Evolutionary conservation across 2,329 filamentous ascomycete genomes (phyloP).

Genomic region (Corinectria fuckeliana): DNA sequence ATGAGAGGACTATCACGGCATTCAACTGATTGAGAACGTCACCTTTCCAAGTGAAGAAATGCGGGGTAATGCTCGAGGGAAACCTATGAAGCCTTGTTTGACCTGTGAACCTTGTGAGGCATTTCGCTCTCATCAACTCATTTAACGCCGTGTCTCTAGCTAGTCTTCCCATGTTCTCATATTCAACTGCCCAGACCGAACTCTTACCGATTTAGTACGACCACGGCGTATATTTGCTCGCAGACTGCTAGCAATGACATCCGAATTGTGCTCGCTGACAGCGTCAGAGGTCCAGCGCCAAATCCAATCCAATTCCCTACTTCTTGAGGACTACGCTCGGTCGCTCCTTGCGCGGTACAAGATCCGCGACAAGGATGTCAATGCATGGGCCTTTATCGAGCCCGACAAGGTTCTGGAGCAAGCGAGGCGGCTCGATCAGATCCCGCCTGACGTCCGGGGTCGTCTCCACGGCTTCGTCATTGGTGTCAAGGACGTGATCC

Average conservation of each 20-base stretch:
- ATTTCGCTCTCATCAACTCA: neutral
- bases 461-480: constrained; percentile 63
- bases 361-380: constrained; percentile 50
- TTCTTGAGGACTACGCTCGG: constrained; percentile 55
- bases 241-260: neutral
- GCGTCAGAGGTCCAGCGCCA: constrained; percentile 49
- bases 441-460: constrained; percentile 55
- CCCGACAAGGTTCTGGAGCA: constrained; percentile 52
- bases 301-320: constrained; percentile 49
- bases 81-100: neutral
- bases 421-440: constrained; percentile 55
- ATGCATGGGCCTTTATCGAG: constrained; percentile 58
- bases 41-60: neutral
- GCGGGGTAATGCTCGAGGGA: neutral
- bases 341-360: constrained; percentile 54
- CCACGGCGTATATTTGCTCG: neutral
- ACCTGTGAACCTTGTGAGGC: neutral
- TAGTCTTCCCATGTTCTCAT: neutral
- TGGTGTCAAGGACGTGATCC: constrained; percentile 66
- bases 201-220: neutral
- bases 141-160: neutral
- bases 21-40: no score
- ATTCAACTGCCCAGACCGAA: neutral
- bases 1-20: neutral
- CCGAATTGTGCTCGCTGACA: constrained; percentile 36